Base-by-base conservation (phyloP, 192 early-diverging fungal genomes). In the Dissophora ornata region DNA sequence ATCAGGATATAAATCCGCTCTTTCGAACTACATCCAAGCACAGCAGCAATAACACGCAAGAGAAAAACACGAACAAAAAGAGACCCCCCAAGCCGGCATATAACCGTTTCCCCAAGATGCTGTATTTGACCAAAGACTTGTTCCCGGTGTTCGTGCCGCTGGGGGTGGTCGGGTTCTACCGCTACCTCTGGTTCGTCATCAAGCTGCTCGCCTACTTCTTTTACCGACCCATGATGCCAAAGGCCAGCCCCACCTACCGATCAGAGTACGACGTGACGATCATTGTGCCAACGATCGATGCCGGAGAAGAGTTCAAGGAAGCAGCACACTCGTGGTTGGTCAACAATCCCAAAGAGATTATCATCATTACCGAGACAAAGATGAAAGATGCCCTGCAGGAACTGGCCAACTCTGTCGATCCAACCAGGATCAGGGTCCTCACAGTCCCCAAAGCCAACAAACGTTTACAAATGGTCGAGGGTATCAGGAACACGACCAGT, bases 281-380 rank as follows among this genome's bases (percentile, higher is more conserved):
- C 69, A 64, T 90, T 44, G 89, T 92, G 1, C 88, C 89, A n/a
- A 92, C 90, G 28, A 92, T 92, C 64, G 90, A 92, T 77, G 88
- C 89, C 10, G 90, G 90, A 52, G 89, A 89, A 32, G 89, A 90
- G 56, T 89, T 91, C 71, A 89, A 90, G 62, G 71, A 86, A 32
- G 90, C 90, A 15, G 81, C 90, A 18, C 78, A 75, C 30, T 86
- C 84, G 18, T 92, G 90, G 90, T 71, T 92, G 11, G 79, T 58
- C 34, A 80, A 75, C 66, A 81, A 87, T 4, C 90, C 90, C 8
- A 90, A 82, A 51, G 89, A 92, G 62, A 87, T 92, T 67, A 85
- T 92, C 57, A 90, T 92, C 55, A 83, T 92, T 15, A 92, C 90
- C 0, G 87, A 84, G 29, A 82, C 84, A 15, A 81, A 79, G 16